phyloP scores from a whole-genome alignment of 2,329 filamentous ascomycete species.

The Calonectria pseudoreteaudii region DNA sequence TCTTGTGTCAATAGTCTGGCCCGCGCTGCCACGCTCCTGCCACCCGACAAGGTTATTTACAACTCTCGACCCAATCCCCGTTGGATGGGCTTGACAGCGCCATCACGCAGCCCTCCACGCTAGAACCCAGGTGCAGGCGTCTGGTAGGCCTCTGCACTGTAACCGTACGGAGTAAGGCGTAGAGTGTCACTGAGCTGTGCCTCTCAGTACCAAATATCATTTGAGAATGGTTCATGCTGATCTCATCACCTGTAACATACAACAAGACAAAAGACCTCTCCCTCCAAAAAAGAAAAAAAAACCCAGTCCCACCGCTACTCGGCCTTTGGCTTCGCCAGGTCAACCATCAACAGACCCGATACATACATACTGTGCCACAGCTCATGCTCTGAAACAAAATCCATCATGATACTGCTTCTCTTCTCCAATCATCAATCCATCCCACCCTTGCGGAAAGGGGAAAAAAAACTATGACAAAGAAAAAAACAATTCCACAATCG shows the following conservation, averaged over 20 bases:
- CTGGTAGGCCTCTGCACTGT: neutral
- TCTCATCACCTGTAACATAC: neutral
- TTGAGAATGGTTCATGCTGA: neutral
- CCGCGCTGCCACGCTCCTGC: neutral
- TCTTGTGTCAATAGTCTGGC: neutral
- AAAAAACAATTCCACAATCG: neutral
- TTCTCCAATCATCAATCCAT: slow-evolving; percentile 3
- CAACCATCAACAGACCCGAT: neutral
- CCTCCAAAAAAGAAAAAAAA: neutral
- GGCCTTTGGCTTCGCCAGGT: neutral
- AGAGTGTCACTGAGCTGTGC: neutral
- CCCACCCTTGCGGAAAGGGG: neutral
- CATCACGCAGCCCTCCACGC: neutral
- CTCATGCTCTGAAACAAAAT: slow-evolving; percentile 3
- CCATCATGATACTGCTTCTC: neutral
- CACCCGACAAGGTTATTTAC: neutral
- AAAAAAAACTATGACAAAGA: neutral
- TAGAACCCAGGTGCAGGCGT: neutral
- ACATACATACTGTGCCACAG: neutral
- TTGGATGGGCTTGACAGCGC: neutral
- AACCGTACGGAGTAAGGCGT: neutral
- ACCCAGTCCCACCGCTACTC: neutral
- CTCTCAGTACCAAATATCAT: neutral
- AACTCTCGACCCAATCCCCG: neutral
- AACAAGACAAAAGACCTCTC: neutral